Evolutionary conservation across 805 yeast species (phyloP).

Genomic region (Yarrowia hollandica): DNA sequence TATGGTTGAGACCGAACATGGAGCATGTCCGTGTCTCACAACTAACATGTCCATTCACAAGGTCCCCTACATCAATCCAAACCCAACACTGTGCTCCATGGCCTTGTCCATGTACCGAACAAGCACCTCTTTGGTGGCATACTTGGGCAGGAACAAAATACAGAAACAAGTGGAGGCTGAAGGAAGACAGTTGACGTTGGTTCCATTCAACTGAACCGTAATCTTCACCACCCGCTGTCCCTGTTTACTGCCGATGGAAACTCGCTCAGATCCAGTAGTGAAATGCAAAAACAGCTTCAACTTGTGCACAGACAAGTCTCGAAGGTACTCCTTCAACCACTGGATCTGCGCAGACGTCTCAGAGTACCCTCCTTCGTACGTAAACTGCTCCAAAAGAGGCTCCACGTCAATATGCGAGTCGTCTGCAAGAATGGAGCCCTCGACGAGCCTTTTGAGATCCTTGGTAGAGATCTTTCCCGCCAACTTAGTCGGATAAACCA

Average conservation of each 20-base stretch:
- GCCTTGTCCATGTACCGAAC: conserved; percentile 35
- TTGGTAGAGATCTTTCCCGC: conserved; percentile 30
- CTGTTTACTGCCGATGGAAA: conserved; percentile 45
- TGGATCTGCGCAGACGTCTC: conserved; percentile 43
- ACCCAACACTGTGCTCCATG: conserved; percentile 38
- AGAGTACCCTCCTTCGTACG: conserved; percentile 47
- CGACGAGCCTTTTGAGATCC: conserved; percentile 40
- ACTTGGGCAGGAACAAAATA: conserved; percentile 50
- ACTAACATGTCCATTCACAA: no score
- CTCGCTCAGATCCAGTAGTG: conserved; percentile 52
- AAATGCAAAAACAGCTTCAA: conserved; percentile 48
- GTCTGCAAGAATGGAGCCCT: conserved; percentile 46
- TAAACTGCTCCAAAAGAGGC: conserved; percentile 44
- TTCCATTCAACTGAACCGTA: conserved; percentile 48
- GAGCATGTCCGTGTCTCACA: no score
- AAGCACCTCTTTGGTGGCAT: conserved; percentile 41
- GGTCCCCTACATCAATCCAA: conserved; percentile 36
- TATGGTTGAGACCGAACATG: no score
- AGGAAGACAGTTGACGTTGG: conserved; percentile 46
- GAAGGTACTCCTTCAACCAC: conserved; percentile 51
- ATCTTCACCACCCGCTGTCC: conserved; percentile 49
- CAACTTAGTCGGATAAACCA: conserved; percentile 8
- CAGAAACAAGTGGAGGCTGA: conserved; percentile 55
- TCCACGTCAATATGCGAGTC: conserved; percentile 41
- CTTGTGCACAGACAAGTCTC: conserved; percentile 45